Conservation (phyloP, 192 early-diverging fungal species). For the Kickxella alabastrina region DNA sequence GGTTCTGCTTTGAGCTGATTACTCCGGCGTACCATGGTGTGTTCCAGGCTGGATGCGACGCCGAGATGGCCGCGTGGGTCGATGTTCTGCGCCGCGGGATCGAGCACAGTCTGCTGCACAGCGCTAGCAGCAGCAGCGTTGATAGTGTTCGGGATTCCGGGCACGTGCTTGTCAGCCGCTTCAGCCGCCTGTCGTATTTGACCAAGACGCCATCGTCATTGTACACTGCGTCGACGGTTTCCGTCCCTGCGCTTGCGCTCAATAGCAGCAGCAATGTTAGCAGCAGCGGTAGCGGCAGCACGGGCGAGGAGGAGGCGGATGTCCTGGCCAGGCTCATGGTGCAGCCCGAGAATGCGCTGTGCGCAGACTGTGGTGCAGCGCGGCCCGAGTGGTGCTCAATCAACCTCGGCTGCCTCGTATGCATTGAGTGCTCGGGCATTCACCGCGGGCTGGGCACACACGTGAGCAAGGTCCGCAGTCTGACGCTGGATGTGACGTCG, state of each 20-base stretch:
- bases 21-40: conserved; percentile 67
- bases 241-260: too few relatives aligned
- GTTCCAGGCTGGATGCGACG: conserved; percentile 69
- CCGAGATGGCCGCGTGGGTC: conserved; percentile 69
- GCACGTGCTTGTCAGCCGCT: neutral
- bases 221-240: conserved; percentile 10
- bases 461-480: conserved; percentile 81
- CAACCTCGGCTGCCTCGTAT: conserved; percentile 76
- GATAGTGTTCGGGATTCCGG: too few relatives aligned
- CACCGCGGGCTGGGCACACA: conserved; percentile 89
- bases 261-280: too few relatives aligned
- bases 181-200: conserved; percentile 24
- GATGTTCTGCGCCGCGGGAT: conserved; percentile 50
- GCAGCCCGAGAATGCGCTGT: conserved; percentile 32
- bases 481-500: conserved; percentile 68
- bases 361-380: conserved; percentile 58
- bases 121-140: neutral
- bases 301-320: conserved; percentile 1
- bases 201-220: conserved; percentile 15
- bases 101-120: conserved; percentile 34
- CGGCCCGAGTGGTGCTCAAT: conserved; percentile 85
- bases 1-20: conserved; percentile 80
- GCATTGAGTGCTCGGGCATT: conserved; percentile 89
- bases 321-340: conserved; percentile 21
- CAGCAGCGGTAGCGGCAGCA: too few relatives aligned